phyloP scores from a whole-genome alignment of 305 asterid species.

The Fraxinus sp. region DNA sequence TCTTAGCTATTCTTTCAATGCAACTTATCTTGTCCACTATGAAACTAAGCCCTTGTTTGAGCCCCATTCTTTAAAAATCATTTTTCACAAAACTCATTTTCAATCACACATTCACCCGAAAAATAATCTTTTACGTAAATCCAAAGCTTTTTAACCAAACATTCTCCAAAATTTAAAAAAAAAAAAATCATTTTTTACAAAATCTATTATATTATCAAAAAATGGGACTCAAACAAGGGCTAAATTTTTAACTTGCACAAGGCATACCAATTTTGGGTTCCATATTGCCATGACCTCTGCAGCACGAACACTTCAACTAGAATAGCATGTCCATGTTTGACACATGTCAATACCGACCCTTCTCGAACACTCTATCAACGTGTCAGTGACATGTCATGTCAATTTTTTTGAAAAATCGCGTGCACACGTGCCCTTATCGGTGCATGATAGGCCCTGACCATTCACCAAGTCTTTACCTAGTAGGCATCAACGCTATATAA shows the following conservation, averaged over 20 bases:
- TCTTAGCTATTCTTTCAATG: not conserved
- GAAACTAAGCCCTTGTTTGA: not conserved
- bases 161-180: not conserved
- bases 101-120: not conserved
- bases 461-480: not conserved
- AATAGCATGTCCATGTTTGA: not conserved
- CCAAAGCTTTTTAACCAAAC: not conserved
- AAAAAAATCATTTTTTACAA: not conserved
- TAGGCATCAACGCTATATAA: not conserved
- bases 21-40: not conserved
- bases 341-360: not conserved
- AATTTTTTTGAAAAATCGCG: too few relatives aligned
- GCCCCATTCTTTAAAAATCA: not conserved
- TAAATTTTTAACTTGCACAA: not conserved
- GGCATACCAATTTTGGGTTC: not conserved
- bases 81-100: not conserved
- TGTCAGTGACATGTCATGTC: not conserved
- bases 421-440: not conserved
- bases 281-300: not conserved
- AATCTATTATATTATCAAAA: not conserved
- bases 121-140: not conserved
- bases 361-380: not conserved
- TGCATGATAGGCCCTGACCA: not conserved
- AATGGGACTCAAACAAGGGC: not conserved
- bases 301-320: not conserved